Percentiles rank a stretch among this genome's conserved stretches.
Evolutionary conservation across 441 rosid species (phyloP).

Genomic region (Bruguiera hainesii): DNA sequence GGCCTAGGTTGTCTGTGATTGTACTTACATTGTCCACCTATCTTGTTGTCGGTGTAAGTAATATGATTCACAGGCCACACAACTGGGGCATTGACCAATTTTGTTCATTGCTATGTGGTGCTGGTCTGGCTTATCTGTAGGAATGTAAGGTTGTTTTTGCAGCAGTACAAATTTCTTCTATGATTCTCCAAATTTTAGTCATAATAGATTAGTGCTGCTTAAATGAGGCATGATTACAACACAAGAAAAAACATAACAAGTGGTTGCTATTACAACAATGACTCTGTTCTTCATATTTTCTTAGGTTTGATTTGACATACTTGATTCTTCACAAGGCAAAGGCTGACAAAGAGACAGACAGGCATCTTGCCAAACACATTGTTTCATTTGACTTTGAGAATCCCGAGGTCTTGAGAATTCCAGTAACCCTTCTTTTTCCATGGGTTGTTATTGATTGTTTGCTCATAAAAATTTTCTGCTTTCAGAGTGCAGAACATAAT

Average conservation of each 20-base stretch:
- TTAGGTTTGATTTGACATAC: constrained; percentile 93
- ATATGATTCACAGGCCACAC: background rate
- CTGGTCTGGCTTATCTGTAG: no score
- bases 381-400: constrained; percentile 23
- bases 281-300: constrained; percentile 19
- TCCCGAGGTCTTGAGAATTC: no score
- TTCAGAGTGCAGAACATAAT: constrained; percentile 68
- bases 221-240: background rate
- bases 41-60: constrained; percentile 73
- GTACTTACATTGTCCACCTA: constrained; percentile 94
- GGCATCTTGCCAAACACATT: constrained; percentile 87
- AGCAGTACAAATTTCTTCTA: no score
- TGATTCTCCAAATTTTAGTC: no score
- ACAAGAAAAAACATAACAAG: background rate
- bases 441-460: no score
- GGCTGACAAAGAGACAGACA: constrained; percentile 78
- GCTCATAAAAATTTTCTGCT: constrained; percentile 1
- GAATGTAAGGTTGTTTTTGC: no score
- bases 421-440: no score
- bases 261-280: background rate
- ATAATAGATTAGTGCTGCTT: no score
- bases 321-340: constrained; percentile 80
- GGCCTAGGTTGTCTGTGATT: constrained; percentile 85
- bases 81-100: no score
- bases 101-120: no score